Conservation (phyloP, 768 basidiomycete species). For the Tricholoma bakamatsutake region DNA sequence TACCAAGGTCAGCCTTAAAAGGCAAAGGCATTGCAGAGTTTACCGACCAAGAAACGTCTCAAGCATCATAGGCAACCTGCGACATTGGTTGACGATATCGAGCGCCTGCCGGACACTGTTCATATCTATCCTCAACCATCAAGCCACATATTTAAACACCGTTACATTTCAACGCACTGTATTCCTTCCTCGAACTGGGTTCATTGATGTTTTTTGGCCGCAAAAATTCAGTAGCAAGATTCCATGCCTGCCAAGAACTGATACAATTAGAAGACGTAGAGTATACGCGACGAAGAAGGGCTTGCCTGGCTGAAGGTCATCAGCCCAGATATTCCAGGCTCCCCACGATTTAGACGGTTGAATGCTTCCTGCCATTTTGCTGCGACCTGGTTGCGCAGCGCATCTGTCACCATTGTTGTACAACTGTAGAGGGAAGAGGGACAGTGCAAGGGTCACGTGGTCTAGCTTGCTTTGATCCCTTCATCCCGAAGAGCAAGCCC, state of each 20-base stretch:
- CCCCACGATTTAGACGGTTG: constrained; percentile 50
- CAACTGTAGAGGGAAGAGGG: too few species aligned
- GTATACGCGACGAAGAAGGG: neutral
- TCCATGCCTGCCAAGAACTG: constrained; percentile 49
- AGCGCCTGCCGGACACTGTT: constrained; percentile 50
- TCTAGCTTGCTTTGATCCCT: too few species aligned
- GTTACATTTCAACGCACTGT: constrained; percentile 12
- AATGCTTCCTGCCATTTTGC: constrained; percentile 72
- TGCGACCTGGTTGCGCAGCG: constrained; percentile 58
- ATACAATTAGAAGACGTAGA: constrained; percentile 2
- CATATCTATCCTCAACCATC: constrained; percentile 31
- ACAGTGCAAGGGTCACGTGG: neutral
- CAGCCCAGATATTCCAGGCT: constrained; percentile 59
- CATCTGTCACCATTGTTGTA: constrained; percentile 49
- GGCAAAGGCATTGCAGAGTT: neutral
- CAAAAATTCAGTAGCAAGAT: constrained; percentile 44
- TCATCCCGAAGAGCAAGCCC: too few species aligned
- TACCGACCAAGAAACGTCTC: constrained; percentile 67
- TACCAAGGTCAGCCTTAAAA: neutral
- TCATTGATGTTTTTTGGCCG: constrained; percentile 49
- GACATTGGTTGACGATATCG: constrained; percentile 48
- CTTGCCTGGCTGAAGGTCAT: constrained; percentile 58
- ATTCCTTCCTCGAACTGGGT: constrained; percentile 18
- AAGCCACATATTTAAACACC: neutral
- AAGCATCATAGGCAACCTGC: constrained; percentile 56